Evolutionary conservation across 148 eudicot genomes (phyloP).

Genomic region (Suaeda aralocaspica): DNA sequence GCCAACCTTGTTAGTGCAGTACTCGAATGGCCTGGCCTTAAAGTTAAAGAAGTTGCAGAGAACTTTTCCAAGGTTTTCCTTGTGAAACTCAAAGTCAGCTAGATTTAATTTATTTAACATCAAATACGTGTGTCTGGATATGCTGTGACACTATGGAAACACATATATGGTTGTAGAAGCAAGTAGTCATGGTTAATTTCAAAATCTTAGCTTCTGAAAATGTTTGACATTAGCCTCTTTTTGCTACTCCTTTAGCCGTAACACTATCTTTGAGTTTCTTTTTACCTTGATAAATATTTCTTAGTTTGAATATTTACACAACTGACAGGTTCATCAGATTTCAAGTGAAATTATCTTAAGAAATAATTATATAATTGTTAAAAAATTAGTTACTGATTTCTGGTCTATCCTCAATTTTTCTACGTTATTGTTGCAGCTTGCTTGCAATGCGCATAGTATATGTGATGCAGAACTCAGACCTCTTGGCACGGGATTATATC

Average conservation of each 20-base stretch:
- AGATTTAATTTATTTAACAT: neutral
- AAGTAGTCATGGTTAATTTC: conserved; percentile 4
- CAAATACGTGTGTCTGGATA: neutral
- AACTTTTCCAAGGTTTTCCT: conserved; percentile 74
- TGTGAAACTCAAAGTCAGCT: neutral
- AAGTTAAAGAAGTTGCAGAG: conserved; percentile 74
- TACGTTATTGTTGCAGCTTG: conserved; percentile 51
- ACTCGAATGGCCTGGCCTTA: conserved; percentile 59
- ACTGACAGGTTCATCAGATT: neutral
- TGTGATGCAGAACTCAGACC: conserved; percentile 89
- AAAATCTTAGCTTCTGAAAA: neutral
- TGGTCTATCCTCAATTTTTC: conserved; percentile 11
- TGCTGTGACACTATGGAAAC: neutral
- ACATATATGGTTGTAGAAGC: neutral
- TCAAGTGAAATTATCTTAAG: neutral
- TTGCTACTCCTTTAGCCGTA: neutral
- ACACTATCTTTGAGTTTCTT: neutral
- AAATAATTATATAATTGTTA: neutral
- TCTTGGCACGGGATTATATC: conserved; percentile 81
- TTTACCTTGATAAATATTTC: neutral
- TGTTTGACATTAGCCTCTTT: neutral
- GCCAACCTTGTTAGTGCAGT: conserved; percentile 73
- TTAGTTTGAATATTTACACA: neutral
- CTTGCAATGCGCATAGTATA: conserved; percentile 91
- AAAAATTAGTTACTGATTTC: neutral